Evolutionary conservation across 2,329 filamentous ascomycete genomes (phyloP).

Genomic region (Phialophora macrospora): DNA sequence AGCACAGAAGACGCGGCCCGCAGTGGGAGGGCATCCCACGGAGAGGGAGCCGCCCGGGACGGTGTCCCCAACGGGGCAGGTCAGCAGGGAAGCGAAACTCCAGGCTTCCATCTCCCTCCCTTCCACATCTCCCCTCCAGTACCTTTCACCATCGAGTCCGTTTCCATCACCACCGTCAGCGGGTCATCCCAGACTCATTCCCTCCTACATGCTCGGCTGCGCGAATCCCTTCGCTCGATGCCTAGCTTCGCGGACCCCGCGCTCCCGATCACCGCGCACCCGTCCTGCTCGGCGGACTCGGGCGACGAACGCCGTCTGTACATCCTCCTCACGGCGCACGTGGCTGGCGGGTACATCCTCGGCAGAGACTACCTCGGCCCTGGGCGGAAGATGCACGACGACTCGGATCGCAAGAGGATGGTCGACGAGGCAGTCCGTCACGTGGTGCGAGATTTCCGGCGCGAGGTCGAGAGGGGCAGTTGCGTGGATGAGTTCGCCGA

Average conservation of each 20-base stretch:
- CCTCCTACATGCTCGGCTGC: not conserved
- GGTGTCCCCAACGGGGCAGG: too few relatives aligned
- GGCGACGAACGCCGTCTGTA: constrained; percentile 55
- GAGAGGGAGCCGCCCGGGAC: not conserved
- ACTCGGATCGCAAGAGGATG: constrained; percentile 29
- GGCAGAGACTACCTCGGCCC: constrained; percentile 58
- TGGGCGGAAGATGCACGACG: constrained; percentile 44
- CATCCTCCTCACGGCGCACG: constrained; percentile 61
- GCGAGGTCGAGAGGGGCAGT: constrained; percentile 54
- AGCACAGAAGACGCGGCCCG: not conserved
- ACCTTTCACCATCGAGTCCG: constrained; percentile 40
- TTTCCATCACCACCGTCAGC: constrained; percentile 49
- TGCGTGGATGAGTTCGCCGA: constrained; percentile 61
- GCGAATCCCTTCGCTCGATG: not conserved
- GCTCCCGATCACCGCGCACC: constrained; percentile 19
- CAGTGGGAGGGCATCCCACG: not conserved
- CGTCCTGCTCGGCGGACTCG: constrained; percentile 42
- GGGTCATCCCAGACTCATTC: constrained; percentile 14
- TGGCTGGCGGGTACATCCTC: constrained; percentile 53
- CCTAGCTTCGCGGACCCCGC: constrained; percentile 6
- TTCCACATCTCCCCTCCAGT: constrained; percentile 45
- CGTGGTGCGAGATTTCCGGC: constrained; percentile 52
- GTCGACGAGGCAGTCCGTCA: constrained; percentile 46
- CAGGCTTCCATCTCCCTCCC: constrained; percentile 40
- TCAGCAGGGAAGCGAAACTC: not conserved